Evolutionary conservation across 2,329 filamentous ascomycete genomes (phyloP).

Genomic region (Nothophoma quercina): DNA sequence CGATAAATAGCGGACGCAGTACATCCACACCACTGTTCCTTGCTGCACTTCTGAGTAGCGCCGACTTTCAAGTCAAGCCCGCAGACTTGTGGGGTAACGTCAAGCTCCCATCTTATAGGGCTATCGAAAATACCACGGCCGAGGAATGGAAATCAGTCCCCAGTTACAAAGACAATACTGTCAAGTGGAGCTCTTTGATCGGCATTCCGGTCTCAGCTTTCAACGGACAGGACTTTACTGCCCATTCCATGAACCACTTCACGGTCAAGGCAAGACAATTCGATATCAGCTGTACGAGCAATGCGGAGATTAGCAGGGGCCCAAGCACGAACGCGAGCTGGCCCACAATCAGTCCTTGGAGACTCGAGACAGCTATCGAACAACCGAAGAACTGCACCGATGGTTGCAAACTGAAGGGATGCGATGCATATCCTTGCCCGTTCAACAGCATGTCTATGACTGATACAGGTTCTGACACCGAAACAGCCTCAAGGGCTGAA

Average conservation of each 20-base stretch:
- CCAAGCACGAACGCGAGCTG: neutral
- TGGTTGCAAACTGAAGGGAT: slow-evolving; percentile 1
- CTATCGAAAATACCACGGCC: slow-evolving; percentile 26
- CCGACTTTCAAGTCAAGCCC: slow-evolving; percentile 28
- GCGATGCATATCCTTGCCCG: slow-evolving; percentile 28
- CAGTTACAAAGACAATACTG: slow-evolving; percentile 22
- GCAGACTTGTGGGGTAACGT: slow-evolving; percentile 42
- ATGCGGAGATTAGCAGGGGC: slow-evolving; percentile 6
- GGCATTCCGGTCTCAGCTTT: slow-evolving; percentile 30
- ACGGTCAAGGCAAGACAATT: slow-evolving; percentile 37
- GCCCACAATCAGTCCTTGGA: slow-evolving; percentile 18
- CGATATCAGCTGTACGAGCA: slow-evolving; percentile 35
- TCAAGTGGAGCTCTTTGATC: slow-evolving; percentile 35
- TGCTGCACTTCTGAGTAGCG: slow-evolving; percentile 34
- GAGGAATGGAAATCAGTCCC: slow-evolving; percentile 30
- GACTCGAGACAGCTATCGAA: neutral
- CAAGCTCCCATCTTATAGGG: slow-evolving; percentile 35
- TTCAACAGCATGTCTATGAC: slow-evolving; percentile 31
- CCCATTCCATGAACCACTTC: slow-evolving; percentile 23
- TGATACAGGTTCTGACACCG: too few relatives aligned
- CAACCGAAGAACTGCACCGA: neutral
- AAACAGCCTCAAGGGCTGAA: too few relatives aligned
- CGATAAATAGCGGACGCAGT: slow-evolving; percentile 24
- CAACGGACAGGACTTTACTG: neutral
- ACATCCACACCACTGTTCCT: slow-evolving; percentile 33